Conservation (phyloP, 2,329 filamentous ascomycete species). For the Aureobasidium lini region DNA sequence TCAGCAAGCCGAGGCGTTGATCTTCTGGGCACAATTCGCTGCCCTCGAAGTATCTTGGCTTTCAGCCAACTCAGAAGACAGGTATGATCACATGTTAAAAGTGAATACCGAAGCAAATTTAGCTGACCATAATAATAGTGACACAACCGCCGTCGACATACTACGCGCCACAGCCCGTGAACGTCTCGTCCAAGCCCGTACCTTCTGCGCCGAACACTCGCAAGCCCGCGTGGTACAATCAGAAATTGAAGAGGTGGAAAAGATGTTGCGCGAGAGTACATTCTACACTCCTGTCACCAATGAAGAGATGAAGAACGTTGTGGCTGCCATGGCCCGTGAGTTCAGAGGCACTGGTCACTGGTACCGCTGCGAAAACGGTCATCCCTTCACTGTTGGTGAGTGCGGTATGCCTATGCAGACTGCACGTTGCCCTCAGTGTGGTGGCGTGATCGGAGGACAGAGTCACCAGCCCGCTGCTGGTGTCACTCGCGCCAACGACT, state of each 20-base stretch:
- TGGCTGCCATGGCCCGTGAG: slow-evolving; percentile 41
- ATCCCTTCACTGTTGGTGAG: slow-evolving; percentile 36
- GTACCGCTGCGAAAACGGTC: slow-evolving; percentile 52
- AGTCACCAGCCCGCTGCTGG: slow-evolving; percentile 1
- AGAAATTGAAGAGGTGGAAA: slow-evolving; percentile 42
- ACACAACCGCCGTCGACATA: too few species aligned
- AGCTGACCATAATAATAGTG: neutral
- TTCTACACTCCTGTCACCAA: slow-evolving; percentile 39
- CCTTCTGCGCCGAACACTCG: slow-evolving; percentile 21
- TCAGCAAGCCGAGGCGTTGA: slow-evolving; percentile 44
- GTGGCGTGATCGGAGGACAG: slow-evolving; percentile 48
- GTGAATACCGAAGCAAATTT: neutral
- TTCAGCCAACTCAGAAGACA: neutral
- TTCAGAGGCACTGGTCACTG: slow-evolving; percentile 47
- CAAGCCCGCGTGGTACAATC: slow-evolving; percentile 30
- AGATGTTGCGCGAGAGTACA: slow-evolving; percentile 38
- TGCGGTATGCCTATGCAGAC: slow-evolving; percentile 54
- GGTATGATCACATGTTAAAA: neutral
- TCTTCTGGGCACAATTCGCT: slow-evolving; percentile 45
- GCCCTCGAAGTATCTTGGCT: slow-evolving; percentile 31
- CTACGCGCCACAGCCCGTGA: slow-evolving; percentile 19
- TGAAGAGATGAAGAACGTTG: slow-evolving; percentile 45
- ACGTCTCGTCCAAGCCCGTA: slow-evolving; percentile 23
- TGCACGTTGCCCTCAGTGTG: slow-evolving; percentile 57
- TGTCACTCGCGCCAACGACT: neutral